Conservation (phyloP, 1,139 yeast species). For the Suhomyces coccinellae region DNA sequence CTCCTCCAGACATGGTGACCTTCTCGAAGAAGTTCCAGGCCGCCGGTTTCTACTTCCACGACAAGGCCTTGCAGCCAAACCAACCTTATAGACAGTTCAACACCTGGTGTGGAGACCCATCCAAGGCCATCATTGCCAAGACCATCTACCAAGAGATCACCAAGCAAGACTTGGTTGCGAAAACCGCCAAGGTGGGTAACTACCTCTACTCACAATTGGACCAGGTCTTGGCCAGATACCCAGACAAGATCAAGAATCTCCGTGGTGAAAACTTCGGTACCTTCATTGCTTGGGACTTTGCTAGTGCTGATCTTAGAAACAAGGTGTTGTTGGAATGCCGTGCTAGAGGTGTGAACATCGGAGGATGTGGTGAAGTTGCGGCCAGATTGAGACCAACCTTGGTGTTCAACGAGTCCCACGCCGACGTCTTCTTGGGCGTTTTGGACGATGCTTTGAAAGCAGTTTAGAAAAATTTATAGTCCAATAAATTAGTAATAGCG, state of each 20-base stretch:
- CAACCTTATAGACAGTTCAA: conserved; percentile 74
- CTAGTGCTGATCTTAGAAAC: conserved; percentile 49
- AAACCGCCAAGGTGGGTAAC: conserved; percentile 58
- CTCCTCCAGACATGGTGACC: conserved; percentile 72
- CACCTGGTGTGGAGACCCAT: conserved; percentile 86
- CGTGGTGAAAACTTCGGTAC: conserved; percentile 72
- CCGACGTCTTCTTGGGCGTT: conserved; percentile 55
- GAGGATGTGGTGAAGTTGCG: conserved; percentile 68
- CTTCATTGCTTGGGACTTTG: conserved; percentile 74
- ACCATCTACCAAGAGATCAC: conserved; percentile 61
- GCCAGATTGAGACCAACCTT: conserved; percentile 73
- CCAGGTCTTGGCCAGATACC: conserved; percentile 43
- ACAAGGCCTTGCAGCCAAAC: conserved; percentile 60
- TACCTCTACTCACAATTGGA: conserved; percentile 54
- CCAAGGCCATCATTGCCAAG: conserved; percentile 62
- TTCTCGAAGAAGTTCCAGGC: conserved; percentile 79
- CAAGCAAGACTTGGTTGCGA: conserved; percentile 50
- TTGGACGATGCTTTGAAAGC: conserved; percentile 34
- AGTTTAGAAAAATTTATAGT: conserved; percentile 1
- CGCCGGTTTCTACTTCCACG: conserved; percentile 74
- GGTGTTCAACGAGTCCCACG: conserved; percentile 66
- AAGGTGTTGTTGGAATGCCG: conserved; percentile 50
- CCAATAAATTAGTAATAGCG: not conserved
- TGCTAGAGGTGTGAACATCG: conserved; percentile 62
- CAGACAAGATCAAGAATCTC: conserved; percentile 48